phyloP scores from a whole-genome alignment of 768 basidiomycete genomes.

The Phylloporus scabripes region DNA sequence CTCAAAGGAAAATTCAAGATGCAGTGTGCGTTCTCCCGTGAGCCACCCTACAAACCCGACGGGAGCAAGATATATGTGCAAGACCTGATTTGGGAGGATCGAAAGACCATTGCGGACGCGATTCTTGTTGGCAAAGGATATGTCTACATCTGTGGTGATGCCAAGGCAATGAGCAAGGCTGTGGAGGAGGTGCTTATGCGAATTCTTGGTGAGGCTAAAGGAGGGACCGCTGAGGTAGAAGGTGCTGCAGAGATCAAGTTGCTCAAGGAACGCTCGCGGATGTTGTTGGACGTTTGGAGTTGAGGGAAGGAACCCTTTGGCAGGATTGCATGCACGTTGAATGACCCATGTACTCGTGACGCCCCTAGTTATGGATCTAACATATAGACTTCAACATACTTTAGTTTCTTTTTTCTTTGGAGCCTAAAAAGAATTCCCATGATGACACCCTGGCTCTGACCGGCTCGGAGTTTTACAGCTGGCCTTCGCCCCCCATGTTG shows the following conservation, averaged over 20 bases:
- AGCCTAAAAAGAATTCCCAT: neutral
- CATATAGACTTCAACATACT: constrained; percentile 15
- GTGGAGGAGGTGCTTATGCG: constrained; percentile 86
- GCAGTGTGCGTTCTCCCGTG: constrained; percentile 87
- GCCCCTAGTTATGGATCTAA: constrained; percentile 11
- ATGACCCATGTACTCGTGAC: constrained; percentile 8
- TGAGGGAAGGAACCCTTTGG: constrained; percentile 29
- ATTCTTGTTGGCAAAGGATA: constrained; percentile 96
- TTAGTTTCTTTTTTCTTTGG: neutral
- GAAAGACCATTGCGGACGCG: constrained; percentile 75
- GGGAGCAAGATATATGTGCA: constrained; percentile 99
- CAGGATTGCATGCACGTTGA: neutral
- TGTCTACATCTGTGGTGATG: constrained; percentile 95
- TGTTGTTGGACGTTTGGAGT: constrained; percentile 89
- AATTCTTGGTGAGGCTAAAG: constrained; percentile 91
- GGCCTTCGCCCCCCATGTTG: constrained; percentile 16
- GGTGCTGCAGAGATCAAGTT: constrained; percentile 89
- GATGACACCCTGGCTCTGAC: neutral
- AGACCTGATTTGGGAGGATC: constrained; percentile 87
- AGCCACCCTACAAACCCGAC: constrained; percentile 78
- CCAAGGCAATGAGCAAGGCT: constrained; percentile 91
- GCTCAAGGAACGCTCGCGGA: constrained; percentile 87
- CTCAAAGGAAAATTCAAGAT: constrained; percentile 89
- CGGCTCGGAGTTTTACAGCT: neutral
- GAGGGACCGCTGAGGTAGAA: constrained; percentile 81